Percentiles rank a stretch among this genome's conserved stretches.
These are phyloP conservation scores for Selaginella moellendorffii DNA, from an alignment of 75 land plant genomes.

Conservation along the genomic window DNA sequence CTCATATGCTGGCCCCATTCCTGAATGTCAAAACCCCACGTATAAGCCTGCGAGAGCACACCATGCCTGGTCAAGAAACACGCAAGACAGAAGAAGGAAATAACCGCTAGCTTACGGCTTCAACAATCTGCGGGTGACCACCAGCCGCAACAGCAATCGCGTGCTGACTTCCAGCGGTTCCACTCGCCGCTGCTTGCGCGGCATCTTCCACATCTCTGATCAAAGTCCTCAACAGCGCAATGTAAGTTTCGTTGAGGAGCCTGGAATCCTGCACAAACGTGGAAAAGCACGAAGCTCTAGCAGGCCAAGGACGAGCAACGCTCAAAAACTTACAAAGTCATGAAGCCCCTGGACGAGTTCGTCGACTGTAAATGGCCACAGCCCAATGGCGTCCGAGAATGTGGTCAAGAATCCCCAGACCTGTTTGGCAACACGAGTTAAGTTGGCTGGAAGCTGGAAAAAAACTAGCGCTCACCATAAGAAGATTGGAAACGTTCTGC, in stretches of 20 bases:
- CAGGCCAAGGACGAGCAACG: not conserved
- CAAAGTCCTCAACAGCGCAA: conserved; percentile 59
- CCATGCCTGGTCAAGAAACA: no score
- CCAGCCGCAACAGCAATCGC: conserved; percentile 61
- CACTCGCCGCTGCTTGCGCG: conserved; percentile 57
- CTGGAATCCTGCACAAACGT: conserved; percentile 81
- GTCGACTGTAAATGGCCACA: conserved; percentile 99
- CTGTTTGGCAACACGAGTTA: conserved; percentile 21
- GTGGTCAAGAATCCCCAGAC: conserved; percentile 88
- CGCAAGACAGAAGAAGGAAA: no score
- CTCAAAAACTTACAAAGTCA: conserved; percentile 86
- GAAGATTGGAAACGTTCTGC: conserved; percentile 66
- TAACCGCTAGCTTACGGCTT: conserved; percentile 83
- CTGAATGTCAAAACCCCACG: conserved; percentile 88
- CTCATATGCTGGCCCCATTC: conserved; percentile 74
- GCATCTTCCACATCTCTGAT: conserved; percentile 94
- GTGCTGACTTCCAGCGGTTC: conserved; percentile 47
- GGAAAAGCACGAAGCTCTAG: no score
- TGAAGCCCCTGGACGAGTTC: conserved; percentile 94
- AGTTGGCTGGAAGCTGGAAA: not conserved
- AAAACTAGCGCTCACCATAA: conserved; percentile 48
- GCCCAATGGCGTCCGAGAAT: conserved; percentile 77
- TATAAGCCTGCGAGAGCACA: conserved; percentile 64
- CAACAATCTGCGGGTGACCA: conserved; percentile 71
- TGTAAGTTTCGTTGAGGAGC: conserved; percentile 74